A percentile compares a stretch with the other conserved stretches of the same genome.
Evolutionary conservation across 2,329 filamentous ascomycete species (phyloP).

Genomic region (Dactylonectria macrodidyma): DNA sequence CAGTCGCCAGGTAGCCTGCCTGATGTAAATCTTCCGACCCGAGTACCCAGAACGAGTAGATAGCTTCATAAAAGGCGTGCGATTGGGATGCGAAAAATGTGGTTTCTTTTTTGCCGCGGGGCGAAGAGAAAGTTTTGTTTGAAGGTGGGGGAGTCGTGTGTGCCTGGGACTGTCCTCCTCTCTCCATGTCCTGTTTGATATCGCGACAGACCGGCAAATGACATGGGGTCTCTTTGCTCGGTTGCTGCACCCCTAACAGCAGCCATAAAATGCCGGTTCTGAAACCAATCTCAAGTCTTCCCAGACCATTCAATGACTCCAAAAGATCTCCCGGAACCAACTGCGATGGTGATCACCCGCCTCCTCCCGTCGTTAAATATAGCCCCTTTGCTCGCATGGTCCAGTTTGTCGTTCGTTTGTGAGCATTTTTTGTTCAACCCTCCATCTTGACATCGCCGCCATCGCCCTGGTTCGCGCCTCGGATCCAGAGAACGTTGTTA

Average conservation of each 20-base stretch:
- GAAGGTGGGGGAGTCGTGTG: conserved; percentile 4
- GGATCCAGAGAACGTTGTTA: conserved; percentile 98
- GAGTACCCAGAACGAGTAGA: neutral
- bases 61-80: conserved; percentile 7
- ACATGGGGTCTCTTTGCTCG: conserved; percentile 2
- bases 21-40: conserved; percentile 70
- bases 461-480: conserved; percentile 67
- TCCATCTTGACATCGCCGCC: conserved; percentile 70
- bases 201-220: conserved; percentile 4
- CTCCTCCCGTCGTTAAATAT: neutral
- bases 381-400: conserved; percentile 9
- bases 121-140: conserved; percentile 23
- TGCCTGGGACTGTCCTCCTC: conserved; percentile 7
- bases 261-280: conserved; percentile 12
- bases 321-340: conserved; percentile 12
- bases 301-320: conserved; percentile 9
- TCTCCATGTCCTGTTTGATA: conserved; percentile 2
- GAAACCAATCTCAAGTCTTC: conserved; percentile 16
- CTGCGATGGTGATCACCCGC: neutral
- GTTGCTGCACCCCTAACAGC: conserved; percentile 5
- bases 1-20: conserved; percentile 77
- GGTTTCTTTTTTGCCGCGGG: conserved; percentile 6
- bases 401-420: conserved; percentile 9
- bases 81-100: conserved; percentile 13
- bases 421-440: conserved; percentile 7